Percentiles rank a stretch among this genome's conserved stretches.
These are phyloP conservation scores for Dipteronia sinensis DNA, from an alignment of 345 rosid species.

Conservation along the genomic window DNA sequence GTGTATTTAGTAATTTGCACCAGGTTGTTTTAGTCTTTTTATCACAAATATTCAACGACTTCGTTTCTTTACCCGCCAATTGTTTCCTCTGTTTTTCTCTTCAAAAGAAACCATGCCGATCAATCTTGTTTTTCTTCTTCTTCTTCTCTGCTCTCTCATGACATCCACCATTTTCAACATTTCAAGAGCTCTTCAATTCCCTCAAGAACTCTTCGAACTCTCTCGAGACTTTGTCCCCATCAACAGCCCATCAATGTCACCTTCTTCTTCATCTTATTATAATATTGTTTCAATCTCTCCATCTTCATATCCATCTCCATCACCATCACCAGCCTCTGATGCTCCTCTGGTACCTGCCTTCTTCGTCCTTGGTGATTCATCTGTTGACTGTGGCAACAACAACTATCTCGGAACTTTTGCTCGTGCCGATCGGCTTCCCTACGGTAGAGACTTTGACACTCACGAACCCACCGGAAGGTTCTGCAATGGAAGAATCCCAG, in stretches of 20 bases:
- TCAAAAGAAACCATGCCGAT: constrained; percentile 34
- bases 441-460: constrained; percentile 91
- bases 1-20: neutral
- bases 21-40: neutral
- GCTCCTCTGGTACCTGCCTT: constrained; percentile 65
- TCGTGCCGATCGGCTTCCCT: constrained; percentile 85
- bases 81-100: constrained; percentile 8
- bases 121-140: constrained; percentile 24
- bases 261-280: neutral
- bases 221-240: constrained; percentile 23
- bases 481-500: constrained; percentile 91
- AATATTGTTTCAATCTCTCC: neutral
- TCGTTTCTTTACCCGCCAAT: constrained; percentile 32
- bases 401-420: constrained; percentile 92
- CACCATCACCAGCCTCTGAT: constrained; percentile 18
- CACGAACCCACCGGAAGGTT: constrained; percentile 86
- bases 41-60: neutral
- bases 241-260: constrained; percentile 6
- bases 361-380: constrained; percentile 84
- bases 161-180: constrained; percentile 30
- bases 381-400: constrained; percentile 84
- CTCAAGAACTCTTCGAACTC: constrained; percentile 20
- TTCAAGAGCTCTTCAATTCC: constrained; percentile 28
- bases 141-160: constrained; percentile 36
- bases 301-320: constrained; percentile 11